Evolutionary conservation across 371 early-diverging fungal species (phyloP).

Genomic region (Syncephalis plumigaleata): DNA sequence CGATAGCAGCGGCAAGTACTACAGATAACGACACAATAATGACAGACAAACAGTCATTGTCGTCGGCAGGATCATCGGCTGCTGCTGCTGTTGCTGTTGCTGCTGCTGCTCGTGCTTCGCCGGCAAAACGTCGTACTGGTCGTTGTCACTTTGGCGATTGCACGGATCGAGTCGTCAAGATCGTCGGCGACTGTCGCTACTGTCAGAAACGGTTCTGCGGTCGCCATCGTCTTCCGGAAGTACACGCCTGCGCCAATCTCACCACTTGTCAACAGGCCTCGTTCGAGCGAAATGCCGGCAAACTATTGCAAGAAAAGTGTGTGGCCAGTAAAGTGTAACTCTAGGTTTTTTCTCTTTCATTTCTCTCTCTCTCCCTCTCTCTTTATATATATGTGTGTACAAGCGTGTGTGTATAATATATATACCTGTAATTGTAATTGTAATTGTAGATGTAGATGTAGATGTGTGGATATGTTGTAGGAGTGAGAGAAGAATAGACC

Average conservation of each 20-base stretch:
- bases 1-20: too few relatives aligned
- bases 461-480: too few relatives aligned
- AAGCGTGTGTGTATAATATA: too few relatives aligned
- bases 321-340: constrained; percentile 35
- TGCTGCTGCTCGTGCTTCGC: constrained; percentile 94
- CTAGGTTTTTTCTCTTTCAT: too few relatives aligned
- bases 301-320: constrained; percentile 39
- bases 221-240: constrained; percentile 46
- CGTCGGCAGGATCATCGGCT: too few relatives aligned
- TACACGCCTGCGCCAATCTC: constrained; percentile 42
- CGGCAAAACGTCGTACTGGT: constrained; percentile 65
- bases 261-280: constrained; percentile 30
- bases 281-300: constrained; percentile 25
- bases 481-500: too few relatives aligned
- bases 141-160: constrained; percentile 21
- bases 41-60: too few relatives aligned
- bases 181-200: constrained; percentile 28
- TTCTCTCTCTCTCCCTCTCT: too few relatives aligned
- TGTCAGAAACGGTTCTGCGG: constrained; percentile 28
- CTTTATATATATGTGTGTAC: too few relatives aligned
- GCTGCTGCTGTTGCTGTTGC: constrained; percentile 25
- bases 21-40: too few relatives aligned
- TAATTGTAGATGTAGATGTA: too few relatives aligned
- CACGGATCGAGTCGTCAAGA: constrained; percentile 17
- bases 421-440: too few relatives aligned